These are phyloP conservation scores for Globisporangium viniferum DNA, from an alignment of 352 stramenopile species.

Conservation along the genomic window DNA sequence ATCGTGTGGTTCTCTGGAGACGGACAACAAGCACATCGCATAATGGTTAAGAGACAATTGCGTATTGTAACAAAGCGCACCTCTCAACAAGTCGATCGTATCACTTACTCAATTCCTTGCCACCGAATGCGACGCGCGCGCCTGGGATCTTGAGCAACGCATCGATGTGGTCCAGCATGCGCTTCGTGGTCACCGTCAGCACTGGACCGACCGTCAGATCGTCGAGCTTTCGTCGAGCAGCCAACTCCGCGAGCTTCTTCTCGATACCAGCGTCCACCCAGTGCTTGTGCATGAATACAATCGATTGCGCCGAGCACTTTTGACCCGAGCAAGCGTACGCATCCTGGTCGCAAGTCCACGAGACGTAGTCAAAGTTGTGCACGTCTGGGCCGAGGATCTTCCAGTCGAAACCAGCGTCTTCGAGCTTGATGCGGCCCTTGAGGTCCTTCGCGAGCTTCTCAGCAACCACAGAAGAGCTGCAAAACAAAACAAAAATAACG, in stretches of 20 bases:
- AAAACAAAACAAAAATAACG: not conserved
- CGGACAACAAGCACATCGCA: not conserved
- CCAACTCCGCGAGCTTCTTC: conserved; percentile 91
- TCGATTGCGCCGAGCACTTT: conserved; percentile 98
- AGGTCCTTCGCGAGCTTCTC: conserved; percentile 93
- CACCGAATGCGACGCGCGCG: conserved; percentile 94
- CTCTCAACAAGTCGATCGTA: not conserved
- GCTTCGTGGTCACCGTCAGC: conserved; percentile 95
- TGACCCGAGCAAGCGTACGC: conserved; percentile 97
- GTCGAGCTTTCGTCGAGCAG: conserved; percentile 86
- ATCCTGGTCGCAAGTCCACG: conserved; percentile 98
- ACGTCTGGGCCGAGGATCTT: conserved; percentile 97
- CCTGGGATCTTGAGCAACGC: conserved; percentile 92
- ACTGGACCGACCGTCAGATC: conserved; percentile 97
- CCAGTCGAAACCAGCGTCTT: conserved; percentile 99
- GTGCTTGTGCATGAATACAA: conserved; percentile 98
- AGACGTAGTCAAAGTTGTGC: conserved; percentile 95
- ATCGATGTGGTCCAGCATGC: conserved; percentile 92
- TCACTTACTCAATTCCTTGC: conserved; percentile 79
- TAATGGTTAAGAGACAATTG: conserved; percentile 2
- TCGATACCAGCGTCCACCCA: conserved; percentile 91
- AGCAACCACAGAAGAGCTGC: conserved; percentile 86
- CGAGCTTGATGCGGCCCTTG: conserved; percentile 91
- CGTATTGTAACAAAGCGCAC: not conserved
- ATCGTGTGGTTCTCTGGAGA: conserved; percentile 91